phyloP scores from a whole-genome alignment of 257 asterid genomes.

The Fraxinus quadrangulata region DNA sequence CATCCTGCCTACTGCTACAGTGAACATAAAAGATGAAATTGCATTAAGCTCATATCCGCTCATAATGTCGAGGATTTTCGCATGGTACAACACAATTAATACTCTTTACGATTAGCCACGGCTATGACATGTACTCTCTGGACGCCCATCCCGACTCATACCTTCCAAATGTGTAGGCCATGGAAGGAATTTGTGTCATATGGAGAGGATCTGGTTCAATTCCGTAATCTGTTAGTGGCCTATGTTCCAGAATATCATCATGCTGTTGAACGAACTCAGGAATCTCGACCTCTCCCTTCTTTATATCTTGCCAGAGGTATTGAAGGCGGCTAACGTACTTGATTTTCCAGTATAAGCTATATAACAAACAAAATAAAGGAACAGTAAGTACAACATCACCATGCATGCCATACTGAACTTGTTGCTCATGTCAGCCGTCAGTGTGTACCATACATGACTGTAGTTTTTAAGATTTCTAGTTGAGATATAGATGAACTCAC shows the following conservation, averaged over 20 bases:
- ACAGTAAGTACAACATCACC: not conserved
- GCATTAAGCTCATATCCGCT: not conserved
- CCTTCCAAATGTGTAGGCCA: constrained; percentile 61
- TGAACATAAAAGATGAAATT: not conserved
- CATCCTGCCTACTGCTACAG: not conserved
- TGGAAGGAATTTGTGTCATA: constrained; percentile 59
- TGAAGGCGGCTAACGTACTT: constrained; percentile 88
- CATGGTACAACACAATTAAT: not conserved
- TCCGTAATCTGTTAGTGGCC: constrained; percentile 92
- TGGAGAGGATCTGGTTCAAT: constrained; percentile 85
- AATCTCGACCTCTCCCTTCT: constrained; percentile 73
- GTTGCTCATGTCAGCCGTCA: not conserved
- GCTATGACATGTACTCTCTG: constrained; percentile 58
- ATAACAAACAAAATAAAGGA: constrained; percentile 7
- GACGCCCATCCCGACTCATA: constrained; percentile 64
- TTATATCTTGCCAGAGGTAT: constrained; percentile 88
- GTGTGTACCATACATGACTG: not conserved
- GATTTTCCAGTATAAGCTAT: constrained; percentile 91
- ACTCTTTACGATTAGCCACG: constrained; percentile 17
- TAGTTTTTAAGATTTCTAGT: not conserved
- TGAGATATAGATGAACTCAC: constrained; percentile 42
- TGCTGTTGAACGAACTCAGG: constrained; percentile 86
- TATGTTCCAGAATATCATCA: constrained; percentile 75
- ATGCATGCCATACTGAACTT: not conserved
- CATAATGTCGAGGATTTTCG: not conserved